A percentile compares a stretch with the other conserved stretches of the same genome.
Conservation (phyloP, 2,329 filamentous ascomycete genomes). For the Reticulascus tulasneorum region DNA sequence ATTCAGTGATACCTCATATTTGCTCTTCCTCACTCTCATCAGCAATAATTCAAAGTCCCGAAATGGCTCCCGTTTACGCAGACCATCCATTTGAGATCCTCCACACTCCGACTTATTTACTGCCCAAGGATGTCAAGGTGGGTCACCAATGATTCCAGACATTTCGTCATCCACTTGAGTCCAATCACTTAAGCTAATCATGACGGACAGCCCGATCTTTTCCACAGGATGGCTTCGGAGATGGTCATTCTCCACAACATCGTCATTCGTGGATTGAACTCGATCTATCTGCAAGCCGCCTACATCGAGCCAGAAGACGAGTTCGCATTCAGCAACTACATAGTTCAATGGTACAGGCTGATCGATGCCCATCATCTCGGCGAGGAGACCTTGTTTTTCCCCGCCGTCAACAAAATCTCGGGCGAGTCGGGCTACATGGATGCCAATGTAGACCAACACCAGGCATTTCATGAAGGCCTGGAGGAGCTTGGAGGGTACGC, state of each 20-base stretch:
- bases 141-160: too few species aligned
- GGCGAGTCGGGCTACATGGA: conserved; percentile 34
- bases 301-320: conserved; percentile 30
- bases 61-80: conserved; percentile 5
- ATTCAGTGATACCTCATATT: too few species aligned
- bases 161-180: neutral
- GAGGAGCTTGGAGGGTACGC: conserved; percentile 23
- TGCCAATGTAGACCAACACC: conserved; percentile 36
- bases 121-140: conserved; percentile 1
- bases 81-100: conserved; percentile 8
- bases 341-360: conserved; percentile 24
- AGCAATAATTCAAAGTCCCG: conserved; percentile 25
- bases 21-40: too few species aligned
- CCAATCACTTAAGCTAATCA: neutral
- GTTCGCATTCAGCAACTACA: conserved; percentile 27
- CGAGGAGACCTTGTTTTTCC: conserved; percentile 35
- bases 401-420: conserved; percentile 27
- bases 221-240: conserved; percentile 10
- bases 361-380: conserved; percentile 32
- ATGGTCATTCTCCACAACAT: conserved; percentile 30
- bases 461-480: conserved; percentile 29
- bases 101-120: conserved; percentile 1
- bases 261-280: conserved; percentile 32
- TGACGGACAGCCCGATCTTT: neutral
- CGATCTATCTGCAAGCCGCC: conserved; percentile 31